Evolutionary conservation across 2,329 filamentous ascomycete species (phyloP).

Genomic region (Epichloe glyceriae): DNA sequence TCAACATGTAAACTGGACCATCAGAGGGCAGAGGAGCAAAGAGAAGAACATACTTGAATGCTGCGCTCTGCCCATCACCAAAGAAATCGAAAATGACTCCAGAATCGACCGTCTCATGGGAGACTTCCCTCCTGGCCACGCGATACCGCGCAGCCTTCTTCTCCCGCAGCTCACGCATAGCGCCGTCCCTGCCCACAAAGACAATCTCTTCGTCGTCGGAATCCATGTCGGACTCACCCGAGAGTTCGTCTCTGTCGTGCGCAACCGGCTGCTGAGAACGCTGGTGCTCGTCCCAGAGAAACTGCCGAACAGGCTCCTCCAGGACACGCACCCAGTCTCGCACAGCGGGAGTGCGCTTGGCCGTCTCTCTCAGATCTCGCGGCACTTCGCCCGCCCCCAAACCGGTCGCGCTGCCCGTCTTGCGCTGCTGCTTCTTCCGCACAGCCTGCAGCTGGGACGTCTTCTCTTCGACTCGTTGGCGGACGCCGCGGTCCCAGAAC

Average conservation of each 20-base stretch:
- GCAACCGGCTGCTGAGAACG: slow-evolving; percentile 6
- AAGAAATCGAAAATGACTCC: slow-evolving; percentile 69
- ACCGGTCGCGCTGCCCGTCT: slow-evolving; percentile 26
- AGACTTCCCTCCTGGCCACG: slow-evolving; percentile 35
- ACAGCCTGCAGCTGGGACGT: slow-evolving; percentile 25
- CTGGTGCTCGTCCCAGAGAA: slow-evolving; percentile 43
- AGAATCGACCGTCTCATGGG: slow-evolving; percentile 46
- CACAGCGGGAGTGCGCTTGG: slow-evolving; percentile 70
- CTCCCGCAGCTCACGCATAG: slow-evolving; percentile 30
- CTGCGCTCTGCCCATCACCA: slow-evolving; percentile 60
- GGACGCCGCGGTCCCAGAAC: slow-evolving; percentile 57
- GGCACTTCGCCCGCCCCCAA: slow-evolving; percentile 50
- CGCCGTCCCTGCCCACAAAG: slow-evolving; percentile 63
- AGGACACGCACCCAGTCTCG: slow-evolving; percentile 70
- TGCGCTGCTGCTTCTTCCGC: slow-evolving; percentile 34
- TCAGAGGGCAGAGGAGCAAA: background rate
- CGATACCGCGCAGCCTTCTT: slow-evolving; percentile 32
- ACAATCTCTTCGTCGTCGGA: slow-evolving; percentile 73
- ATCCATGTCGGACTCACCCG: slow-evolving; percentile 25
- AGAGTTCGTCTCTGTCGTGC: slow-evolving; percentile 10
- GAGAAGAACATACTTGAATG: slow-evolving; percentile 57
- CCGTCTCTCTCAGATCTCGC: slow-evolving; percentile 63
- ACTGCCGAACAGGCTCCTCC: slow-evolving; percentile 71
- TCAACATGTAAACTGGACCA: background rate
- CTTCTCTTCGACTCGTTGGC: slow-evolving; percentile 37